Evolutionary conservation across 2,329 filamentous ascomycete genomes (phyloP).

Genomic region (Thermothelomyces thermophilus): DNA sequence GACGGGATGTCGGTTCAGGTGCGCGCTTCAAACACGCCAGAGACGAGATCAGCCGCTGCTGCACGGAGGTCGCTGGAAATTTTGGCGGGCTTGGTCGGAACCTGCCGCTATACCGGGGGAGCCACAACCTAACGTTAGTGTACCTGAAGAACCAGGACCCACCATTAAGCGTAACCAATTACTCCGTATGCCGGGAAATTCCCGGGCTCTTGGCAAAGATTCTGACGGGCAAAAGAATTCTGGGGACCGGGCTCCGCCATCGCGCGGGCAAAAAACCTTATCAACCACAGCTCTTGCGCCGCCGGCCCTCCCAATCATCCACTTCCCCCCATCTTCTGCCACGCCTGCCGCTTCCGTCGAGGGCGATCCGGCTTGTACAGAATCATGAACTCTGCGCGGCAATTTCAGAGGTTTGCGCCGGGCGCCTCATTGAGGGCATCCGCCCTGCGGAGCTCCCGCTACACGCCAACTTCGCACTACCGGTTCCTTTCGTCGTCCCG

Average conservation of each 20-base stretch:
- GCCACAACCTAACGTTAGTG: not conserved
- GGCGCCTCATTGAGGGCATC: constrained; percentile 21
- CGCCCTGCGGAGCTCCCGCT: constrained; percentile 14
- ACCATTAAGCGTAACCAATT: not conserved
- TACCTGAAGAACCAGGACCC: not conserved
- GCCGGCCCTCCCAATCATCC: constrained; percentile 3
- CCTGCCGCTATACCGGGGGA: constrained; percentile 1
- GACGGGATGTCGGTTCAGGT: not conserved
- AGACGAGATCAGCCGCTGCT: not conserved
- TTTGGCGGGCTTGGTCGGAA: constrained; percentile 20
- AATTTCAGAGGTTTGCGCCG: constrained; percentile 21
- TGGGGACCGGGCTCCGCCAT: constrained; percentile 7
- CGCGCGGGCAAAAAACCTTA: constrained; percentile 16
- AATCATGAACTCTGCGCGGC: constrained; percentile 24
- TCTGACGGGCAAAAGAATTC: constrained; percentile 12
- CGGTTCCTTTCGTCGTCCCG: constrained; percentile 20
- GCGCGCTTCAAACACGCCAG: not conserved
- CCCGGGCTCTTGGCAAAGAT: constrained; percentile 20
- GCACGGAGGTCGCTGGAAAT: constrained; percentile 11
- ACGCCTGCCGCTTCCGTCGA: constrained; percentile 4
- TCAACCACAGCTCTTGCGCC: constrained; percentile 1
- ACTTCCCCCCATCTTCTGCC: constrained; percentile 3
- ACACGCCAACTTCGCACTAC: constrained; percentile 15
- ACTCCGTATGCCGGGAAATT: constrained; percentile 19
- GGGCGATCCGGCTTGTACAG: constrained; percentile 10